Evolutionary conservation across 805 yeast species (phyloP), one percentile per base, ranked within the genome.

Genomic region (Wickerhamomyces xylosicus): DNA sequence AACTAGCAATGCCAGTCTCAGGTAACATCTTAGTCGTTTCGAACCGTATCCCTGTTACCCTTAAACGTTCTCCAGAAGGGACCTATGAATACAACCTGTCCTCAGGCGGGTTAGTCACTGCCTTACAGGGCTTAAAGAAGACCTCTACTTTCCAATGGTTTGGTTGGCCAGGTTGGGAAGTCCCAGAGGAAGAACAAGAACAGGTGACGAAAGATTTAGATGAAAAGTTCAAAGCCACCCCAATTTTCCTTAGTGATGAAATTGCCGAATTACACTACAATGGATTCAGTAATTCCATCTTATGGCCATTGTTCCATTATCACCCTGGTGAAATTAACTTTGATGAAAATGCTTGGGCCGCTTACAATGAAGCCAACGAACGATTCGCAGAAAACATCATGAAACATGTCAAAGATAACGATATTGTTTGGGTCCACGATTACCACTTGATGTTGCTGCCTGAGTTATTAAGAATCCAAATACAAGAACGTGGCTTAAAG

Each of bases 271-370:
- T 92, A 47, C 97, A 92, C 63, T 92, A 92, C 63, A 92, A 94
- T 57, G 98, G 97, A 22, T 92, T 94, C 61, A 75, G 86, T 46
- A 92, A 92, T 61, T 83, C 95, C 14, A 92, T 92, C 46, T 65
- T 92, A 47, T 92, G 99, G 99, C 99, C 99, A 1, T 63, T 94
- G 44, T 92, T 92, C 67, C 99, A 92, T 59, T 92, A 92, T 62
- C 98, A 92, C 57, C 98, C 99, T 1, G 98, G 97, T 44, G 98
- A 94, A 60, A 92, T 94, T 83, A 89, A 85, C 57, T 92, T 92
- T 55, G 98, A 92, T 61, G 98, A 92, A 58, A 77, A 76, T 45
- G 95, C 97, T 2, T 92, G 98, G 98, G 89, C 89, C 39, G 97
- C 97, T 1, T 92, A 92, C 59, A 83, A 86, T 40, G 92, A 86